Percentiles rank a stretch among this genome's conserved stretches.
Conservation (phyloP, 225 moss, liverwort and hornwort genomes). For the Pleurozium schreberi region DNA sequence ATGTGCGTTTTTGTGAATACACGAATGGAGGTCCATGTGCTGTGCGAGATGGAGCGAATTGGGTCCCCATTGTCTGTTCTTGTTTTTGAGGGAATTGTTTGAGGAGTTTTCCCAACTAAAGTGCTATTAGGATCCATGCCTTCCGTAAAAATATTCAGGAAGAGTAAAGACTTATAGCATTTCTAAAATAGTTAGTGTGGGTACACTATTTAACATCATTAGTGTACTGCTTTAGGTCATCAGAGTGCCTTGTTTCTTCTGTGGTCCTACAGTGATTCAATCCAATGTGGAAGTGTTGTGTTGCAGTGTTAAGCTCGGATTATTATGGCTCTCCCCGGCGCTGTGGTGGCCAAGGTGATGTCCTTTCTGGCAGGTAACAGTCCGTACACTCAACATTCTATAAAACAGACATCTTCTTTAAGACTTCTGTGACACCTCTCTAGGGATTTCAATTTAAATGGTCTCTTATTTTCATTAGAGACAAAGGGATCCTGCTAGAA, state of each 20-base stretch:
- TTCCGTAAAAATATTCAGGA: no score
- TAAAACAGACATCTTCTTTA: background rate
- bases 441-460: background rate
- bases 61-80: background rate
- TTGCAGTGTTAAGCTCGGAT: constrained; percentile 58
- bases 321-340: constrained; percentile 94
- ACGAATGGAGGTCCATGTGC: background rate
- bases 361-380: constrained; percentile 79
- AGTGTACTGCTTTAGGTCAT: background rate
- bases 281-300: background rate
- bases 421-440: background rate
- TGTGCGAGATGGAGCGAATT: background rate
- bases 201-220: no score
- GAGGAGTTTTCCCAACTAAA: no score
- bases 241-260: background rate
- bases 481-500: background rate
- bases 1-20: background rate
- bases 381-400: background rate
- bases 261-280: background rate
- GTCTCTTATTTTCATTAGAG: background rate
- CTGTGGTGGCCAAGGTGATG: constrained; percentile 99
- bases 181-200: no score
- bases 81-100: background rate
- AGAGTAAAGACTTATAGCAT: no score
- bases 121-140: no score